phyloP scores from a whole-genome alignment of 177 flowering plant genomes.

The Vitis hybrid region DNA sequence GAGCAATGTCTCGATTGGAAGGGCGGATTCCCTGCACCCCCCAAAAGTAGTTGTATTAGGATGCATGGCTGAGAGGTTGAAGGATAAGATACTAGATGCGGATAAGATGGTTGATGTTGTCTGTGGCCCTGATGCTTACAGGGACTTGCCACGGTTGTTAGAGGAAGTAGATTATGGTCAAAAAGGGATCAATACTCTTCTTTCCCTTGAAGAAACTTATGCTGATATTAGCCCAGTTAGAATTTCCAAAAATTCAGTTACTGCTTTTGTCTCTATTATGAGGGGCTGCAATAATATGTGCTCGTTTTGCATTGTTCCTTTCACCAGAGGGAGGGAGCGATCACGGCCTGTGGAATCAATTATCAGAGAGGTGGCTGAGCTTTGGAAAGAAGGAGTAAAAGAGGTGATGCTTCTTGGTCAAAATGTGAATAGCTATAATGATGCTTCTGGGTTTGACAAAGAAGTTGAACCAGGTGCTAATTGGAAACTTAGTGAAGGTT shows the following conservation, averaged over 20 bases:
- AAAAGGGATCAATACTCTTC: conserved; percentile 94
- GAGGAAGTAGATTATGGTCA: conserved; percentile 95
- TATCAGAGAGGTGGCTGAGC: conserved; percentile 84
- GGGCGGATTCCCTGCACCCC: conserved; percentile 70
- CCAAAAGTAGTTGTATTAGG: conserved; percentile 96
- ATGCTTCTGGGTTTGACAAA: conserved; percentile 58
- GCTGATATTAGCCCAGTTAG: conserved; percentile 94
- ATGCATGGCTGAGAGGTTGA: conserved; percentile 98
- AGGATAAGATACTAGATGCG: conserved; percentile 92
- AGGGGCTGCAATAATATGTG: conserved; percentile 99
- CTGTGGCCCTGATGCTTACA: conserved; percentile 96
- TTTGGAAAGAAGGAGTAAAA: conserved; percentile 80
- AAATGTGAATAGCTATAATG: conserved; percentile 97
- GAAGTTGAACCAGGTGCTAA: conserved; percentile 57
- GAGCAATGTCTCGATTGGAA: conserved; percentile 72
- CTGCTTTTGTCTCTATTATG: conserved; percentile 96
- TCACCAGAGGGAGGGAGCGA: conserved; percentile 91
- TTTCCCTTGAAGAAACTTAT: conserved; percentile 97
- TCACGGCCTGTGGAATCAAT: conserved; percentile 97
- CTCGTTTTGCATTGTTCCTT: conserved; percentile 95
- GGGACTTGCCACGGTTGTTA: conserved; percentile 83
- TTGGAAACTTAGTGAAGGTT: conserved; percentile 89
- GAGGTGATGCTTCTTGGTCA: conserved; percentile 96
- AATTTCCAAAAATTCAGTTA: conserved; percentile 75
- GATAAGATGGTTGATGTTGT: conserved; percentile 99